Conservation (phyloP, 1,139 yeast genomes). For the Suhomyces bokatorum region DNA sequence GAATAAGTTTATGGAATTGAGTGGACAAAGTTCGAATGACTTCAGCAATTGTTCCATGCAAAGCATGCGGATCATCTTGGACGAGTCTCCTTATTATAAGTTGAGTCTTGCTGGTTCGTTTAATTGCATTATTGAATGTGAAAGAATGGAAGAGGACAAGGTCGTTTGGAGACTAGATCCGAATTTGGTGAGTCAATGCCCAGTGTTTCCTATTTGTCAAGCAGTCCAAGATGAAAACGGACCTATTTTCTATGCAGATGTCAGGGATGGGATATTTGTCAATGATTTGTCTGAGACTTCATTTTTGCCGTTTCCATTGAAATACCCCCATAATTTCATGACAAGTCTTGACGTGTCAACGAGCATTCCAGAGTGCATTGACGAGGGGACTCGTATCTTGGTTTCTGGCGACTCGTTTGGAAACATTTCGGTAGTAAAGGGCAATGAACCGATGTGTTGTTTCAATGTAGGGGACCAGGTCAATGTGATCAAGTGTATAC, state of each 20-base stretch:
- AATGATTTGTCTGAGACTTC: background rate
- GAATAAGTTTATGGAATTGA: too few species aligned
- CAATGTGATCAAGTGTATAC: slow-evolving; percentile 22
- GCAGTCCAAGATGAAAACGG: slow-evolving; percentile 7
- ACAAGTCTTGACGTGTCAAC: slow-evolving; percentile 17
- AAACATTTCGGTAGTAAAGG: slow-evolving; percentile 21
- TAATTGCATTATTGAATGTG: slow-evolving; percentile 5
- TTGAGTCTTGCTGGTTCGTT: slow-evolving; percentile 7
- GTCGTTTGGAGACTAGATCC: slow-evolving; percentile 1
- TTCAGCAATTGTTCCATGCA: slow-evolving; percentile 2
- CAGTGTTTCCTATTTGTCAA: slow-evolving; percentile 15
- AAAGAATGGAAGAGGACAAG: background rate
- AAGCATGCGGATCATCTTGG: background rate
- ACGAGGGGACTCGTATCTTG: slow-evolving; percentile 1
- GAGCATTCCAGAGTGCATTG: background rate
- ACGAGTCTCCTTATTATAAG: slow-evolving; percentile 3
- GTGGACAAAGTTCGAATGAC: background rate
- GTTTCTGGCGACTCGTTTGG: slow-evolving; percentile 37
- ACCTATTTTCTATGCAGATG: slow-evolving; percentile 21
- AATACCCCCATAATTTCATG: slow-evolving; percentile 17
- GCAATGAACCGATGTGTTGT: slow-evolving; percentile 15
- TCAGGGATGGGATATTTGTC: slow-evolving; percentile 22
- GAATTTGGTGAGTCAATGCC: slow-evolving; percentile 5
- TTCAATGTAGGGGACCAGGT: slow-evolving; percentile 37
- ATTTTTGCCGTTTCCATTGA: slow-evolving; percentile 4